Percentiles rank a stretch among this genome's conserved stretches.
Evolutionary conservation across 129 eudicot species (phyloP).

Genomic region (Apium graveolens): DNA sequence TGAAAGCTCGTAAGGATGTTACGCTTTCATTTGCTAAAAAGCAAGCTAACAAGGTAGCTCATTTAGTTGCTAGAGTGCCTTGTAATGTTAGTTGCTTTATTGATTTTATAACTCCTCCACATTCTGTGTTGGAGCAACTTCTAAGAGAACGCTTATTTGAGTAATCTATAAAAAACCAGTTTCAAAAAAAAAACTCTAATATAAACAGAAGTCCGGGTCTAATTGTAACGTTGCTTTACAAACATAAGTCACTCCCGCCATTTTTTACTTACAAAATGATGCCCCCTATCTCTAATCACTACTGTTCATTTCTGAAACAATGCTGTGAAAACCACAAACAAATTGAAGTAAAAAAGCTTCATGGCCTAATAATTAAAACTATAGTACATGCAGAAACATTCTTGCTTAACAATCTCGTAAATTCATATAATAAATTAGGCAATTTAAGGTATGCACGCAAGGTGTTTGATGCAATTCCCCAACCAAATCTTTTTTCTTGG

Average conservation of each 20-base stretch:
- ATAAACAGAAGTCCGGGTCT: no score
- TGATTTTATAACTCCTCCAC: no score
- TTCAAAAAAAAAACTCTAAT: no score
- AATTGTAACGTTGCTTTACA: not conserved
- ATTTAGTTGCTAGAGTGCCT: no score
- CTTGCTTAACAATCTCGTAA: conserved; percentile 62
- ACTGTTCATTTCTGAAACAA: conserved; percentile 54
- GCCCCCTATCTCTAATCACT: conserved; percentile 48
- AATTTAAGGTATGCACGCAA: conserved; percentile 56
- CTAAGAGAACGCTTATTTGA: no score
- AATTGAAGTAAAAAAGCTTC: conserved; percentile 56
- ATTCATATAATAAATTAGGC: conserved; percentile 36
- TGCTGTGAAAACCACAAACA: conserved; percentile 58
- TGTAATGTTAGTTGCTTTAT: no score
- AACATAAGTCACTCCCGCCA: conserved; percentile 24
- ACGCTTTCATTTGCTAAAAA: no score
- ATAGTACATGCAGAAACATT: conserved; percentile 43
- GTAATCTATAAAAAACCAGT: no score
- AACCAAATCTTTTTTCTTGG: conserved; percentile 74
- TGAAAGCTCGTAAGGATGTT: no score
- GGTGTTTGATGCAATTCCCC: conserved; percentile 78
- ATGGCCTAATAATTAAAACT: conserved; percentile 51
- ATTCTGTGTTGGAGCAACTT: no score
- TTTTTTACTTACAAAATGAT: conserved; percentile 16
- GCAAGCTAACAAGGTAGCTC: no score